These are phyloP conservation scores for Pythium guiyangense DNA, from an alignment of 352 stramenopile genomes.

Conservation along the genomic window DNA sequence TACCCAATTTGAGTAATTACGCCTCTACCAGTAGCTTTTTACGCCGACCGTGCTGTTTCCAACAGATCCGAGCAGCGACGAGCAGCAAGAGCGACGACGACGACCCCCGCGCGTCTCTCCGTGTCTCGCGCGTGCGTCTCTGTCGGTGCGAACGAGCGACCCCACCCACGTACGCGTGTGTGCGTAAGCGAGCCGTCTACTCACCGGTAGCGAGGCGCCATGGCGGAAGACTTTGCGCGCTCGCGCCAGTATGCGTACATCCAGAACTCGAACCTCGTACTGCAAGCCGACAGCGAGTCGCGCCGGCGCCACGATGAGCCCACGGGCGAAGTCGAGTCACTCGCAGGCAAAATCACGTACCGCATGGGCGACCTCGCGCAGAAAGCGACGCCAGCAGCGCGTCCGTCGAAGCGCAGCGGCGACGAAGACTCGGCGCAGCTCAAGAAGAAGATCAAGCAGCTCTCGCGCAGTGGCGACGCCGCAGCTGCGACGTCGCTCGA, in stretches of 20 bases:
- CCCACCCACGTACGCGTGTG: too few relatives aligned
- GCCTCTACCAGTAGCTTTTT: too few relatives aligned
- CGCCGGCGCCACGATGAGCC: constrained; percentile 75
- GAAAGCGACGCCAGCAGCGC: constrained; percentile 44
- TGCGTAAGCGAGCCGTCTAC: not conserved
- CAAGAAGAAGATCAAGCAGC: constrained; percentile 70
- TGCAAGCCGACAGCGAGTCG: constrained; percentile 88
- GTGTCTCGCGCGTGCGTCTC: not conserved
- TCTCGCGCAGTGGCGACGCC: constrained; percentile 20
- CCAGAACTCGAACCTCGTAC: constrained; percentile 93
- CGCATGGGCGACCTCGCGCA: constrained; percentile 84
- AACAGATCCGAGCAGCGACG: not conserved
- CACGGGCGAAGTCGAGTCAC: constrained; percentile 84
- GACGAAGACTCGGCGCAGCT: constrained; percentile 38
- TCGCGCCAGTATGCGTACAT: constrained; percentile 91
- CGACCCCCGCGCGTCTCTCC: not conserved
- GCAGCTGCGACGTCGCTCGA: constrained; percentile 1
- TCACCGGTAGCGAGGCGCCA: constrained; percentile 15
- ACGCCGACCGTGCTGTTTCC: too few relatives aligned
- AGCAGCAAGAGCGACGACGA: not conserved
- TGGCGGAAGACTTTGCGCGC: constrained; percentile 88
- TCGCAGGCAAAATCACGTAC: constrained; percentile 71
- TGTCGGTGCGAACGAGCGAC: not conserved
- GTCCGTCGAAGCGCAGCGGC: constrained; percentile 30
- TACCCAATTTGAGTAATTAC: too few relatives aligned